These are phyloP conservation scores for Dryas integrifolia DNA, from an alignment of 331 rosid genomes.

Conservation along the genomic window DNA sequence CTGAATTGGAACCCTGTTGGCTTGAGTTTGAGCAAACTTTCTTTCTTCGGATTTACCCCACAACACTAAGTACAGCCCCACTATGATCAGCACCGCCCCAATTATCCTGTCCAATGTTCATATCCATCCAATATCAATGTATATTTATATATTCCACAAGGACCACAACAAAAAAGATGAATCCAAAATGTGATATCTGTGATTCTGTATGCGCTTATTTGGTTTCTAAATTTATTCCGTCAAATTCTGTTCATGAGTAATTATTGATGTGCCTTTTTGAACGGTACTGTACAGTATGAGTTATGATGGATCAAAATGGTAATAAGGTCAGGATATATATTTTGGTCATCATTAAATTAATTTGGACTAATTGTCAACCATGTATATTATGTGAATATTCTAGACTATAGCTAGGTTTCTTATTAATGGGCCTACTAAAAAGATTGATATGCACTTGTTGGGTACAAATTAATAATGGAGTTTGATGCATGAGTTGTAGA, in stretches of 20 bases:
- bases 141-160: not conserved
- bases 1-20: constrained; percentile 39
- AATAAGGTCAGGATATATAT: no score
- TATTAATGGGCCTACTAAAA: no score
- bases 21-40: constrained; percentile 51
- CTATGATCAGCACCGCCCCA: constrained; percentile 73
- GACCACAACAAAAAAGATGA: not conserved
- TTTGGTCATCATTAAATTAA: no score
- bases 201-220: no score
- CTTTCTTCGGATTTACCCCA: constrained; percentile 88
- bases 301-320: not conserved
- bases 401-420: no score
- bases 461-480: no score
- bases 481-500: no score
- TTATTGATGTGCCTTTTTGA: not conserved
- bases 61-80: constrained; percentile 72
- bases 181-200: constrained; percentile 10
- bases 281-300: not conserved
- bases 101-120: constrained; percentile 54
- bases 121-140: not conserved
- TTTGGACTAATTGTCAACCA: no score
- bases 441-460: no score
- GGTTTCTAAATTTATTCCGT: no score
- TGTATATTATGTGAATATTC: no score
- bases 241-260: no score